Percentiles rank a stretch among this genome's conserved stretches.
Conservation (phyloP, 1,284 basidiomycete species). For the Irpex sp. region DNA sequence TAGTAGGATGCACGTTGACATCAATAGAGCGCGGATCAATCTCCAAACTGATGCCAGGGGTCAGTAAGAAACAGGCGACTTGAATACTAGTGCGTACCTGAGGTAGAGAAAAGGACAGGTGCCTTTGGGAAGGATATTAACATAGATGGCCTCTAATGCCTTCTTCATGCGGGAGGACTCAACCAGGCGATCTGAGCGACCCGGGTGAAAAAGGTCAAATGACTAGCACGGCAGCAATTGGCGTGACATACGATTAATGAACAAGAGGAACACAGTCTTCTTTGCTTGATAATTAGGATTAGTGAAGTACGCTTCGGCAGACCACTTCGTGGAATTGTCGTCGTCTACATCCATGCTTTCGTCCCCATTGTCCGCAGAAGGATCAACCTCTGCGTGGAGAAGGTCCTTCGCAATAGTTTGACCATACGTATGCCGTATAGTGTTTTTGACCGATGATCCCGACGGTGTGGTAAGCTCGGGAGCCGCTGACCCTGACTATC, state of each 20-base stretch:
- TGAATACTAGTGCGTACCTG: slow-evolving; percentile 50
- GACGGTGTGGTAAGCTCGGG: slow-evolving; percentile 86
- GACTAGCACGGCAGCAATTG: slow-evolving; percentile 1
- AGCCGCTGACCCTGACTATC: slow-evolving; percentile 63
- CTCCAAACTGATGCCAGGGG: slow-evolving; percentile 49
- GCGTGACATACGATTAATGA: slow-evolving; percentile 85
- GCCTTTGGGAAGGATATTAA: slow-evolving; percentile 87
- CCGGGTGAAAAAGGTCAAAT: not conserved
- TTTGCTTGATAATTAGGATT: slow-evolving; percentile 90
- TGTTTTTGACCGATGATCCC: slow-evolving; percentile 61
- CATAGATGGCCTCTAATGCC: slow-evolving; percentile 86
- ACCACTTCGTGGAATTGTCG: slow-evolving; percentile 43
- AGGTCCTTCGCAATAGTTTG: slow-evolving; percentile 81
- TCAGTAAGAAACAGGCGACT: not conserved
- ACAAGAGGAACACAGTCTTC: slow-evolving; percentile 84
- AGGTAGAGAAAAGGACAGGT: slow-evolving; percentile 90
- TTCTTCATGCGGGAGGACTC: slow-evolving; percentile 87
- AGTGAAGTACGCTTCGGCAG: slow-evolving; percentile 75
- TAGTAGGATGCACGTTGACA: slow-evolving; percentile 98
- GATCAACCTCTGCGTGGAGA: slow-evolving; percentile 43
- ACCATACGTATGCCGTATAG: slow-evolving; percentile 84
- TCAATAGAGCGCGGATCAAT: slow-evolving; percentile 90
- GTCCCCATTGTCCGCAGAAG: slow-evolving; percentile 33
- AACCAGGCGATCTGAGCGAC: slow-evolving; percentile 79
- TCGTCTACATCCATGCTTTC: slow-evolving; percentile 29